phyloP scores from a whole-genome alignment of 2,329 filamentous ascomycete genomes.

The Boeremia lycopersici region DNA sequence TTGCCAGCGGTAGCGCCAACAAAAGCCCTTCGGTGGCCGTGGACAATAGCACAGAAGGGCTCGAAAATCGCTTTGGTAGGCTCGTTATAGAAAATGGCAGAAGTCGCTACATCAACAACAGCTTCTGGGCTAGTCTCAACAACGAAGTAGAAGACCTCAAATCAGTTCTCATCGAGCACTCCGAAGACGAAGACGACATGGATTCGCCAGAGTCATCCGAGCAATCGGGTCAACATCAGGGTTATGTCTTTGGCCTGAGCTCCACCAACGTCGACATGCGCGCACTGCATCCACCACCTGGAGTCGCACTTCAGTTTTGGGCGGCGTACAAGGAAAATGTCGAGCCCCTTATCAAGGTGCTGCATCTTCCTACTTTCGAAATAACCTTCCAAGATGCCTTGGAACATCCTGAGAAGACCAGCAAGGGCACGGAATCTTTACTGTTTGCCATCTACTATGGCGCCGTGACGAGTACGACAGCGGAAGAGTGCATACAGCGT shows the following conservation, averaged over 20 bases:
- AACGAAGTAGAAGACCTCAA: constrained; percentile 74
- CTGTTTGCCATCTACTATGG: constrained; percentile 68
- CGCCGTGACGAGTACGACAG: constrained; percentile 59
- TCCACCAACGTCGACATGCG: constrained; percentile 72
- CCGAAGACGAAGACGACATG: constrained; percentile 64
- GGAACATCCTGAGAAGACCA: constrained; percentile 63
- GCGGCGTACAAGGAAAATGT: constrained; percentile 74
- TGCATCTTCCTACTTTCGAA: constrained; percentile 72
- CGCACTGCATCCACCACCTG: constrained; percentile 67
- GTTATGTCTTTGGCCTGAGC: constrained; percentile 74
- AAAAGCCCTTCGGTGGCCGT: constrained; percentile 27
- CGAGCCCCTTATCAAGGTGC: constrained; percentile 72
- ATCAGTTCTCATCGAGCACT: constrained; percentile 66
- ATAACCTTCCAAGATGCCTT: constrained; percentile 66
- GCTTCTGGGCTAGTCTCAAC: constrained; percentile 76
- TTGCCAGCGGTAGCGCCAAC: background rate
- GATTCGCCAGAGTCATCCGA: constrained; percentile 48
- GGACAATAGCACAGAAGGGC: constrained; percentile 44
- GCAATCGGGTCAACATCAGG: constrained; percentile 63
- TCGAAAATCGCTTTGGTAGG: constrained; percentile 66
- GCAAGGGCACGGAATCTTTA: constrained; percentile 63
- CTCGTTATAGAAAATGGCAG: constrained; percentile 74
- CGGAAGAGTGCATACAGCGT: constrained; percentile 54
- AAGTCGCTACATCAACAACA: constrained; percentile 75
- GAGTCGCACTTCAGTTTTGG: constrained; percentile 69